Base-by-base conservation (phyloP, 257 asterid species). In the Knoxia roxburghii region DNA sequence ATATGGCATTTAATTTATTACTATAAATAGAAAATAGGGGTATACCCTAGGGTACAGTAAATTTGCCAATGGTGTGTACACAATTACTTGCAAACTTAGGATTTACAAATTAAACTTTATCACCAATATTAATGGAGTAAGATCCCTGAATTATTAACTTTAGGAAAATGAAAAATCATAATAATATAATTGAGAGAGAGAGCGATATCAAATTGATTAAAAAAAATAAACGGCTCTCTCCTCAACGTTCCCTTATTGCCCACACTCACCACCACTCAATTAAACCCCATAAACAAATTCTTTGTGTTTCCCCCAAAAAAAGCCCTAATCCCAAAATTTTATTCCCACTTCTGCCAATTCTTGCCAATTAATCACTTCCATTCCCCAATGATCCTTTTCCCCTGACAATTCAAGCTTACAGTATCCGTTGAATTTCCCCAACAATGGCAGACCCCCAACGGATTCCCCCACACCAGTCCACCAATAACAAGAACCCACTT, bases 391-490 rank as follows among this genome's bases (percentile, higher is more conserved):
- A 53, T 71, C 49, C 18, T 51, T 54, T 41, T 8, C 65, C 32
- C 30, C 7, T 71, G 49, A 49, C 55, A 33, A 32, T 35, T 27
- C 73, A 24, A 33, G 41, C 60, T 9, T 39, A 12, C 51, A 8
- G 9, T 48, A 2, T 26, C 30, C 17, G 32, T 33, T 21, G 53
- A 14, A 24, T 61, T 46, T 7, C 51, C 32, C 40, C 45, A 0
- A 61, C 50, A 20, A 63, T 71, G 75, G 21, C 75, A 51, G 75
- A 71, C 48, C 51, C 64, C 30, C 64, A 56, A 20, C 56, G 57
- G 43, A 35, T 60, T 21, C 65, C 53, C 33, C 65, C 64, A 26
- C 60, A 56, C 27, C 69, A 61, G 26, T 30, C 76, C 21, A 39
- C 56, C 37, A 60, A 60, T 61, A 57, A 30, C 71, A 72, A 39